Percentiles rank a stretch among this genome's conserved stretches.
Evolutionary conservation across 1,284 basidiomycete genomes (phyloP).

Genomic region (Golubevia pallescens): DNA sequence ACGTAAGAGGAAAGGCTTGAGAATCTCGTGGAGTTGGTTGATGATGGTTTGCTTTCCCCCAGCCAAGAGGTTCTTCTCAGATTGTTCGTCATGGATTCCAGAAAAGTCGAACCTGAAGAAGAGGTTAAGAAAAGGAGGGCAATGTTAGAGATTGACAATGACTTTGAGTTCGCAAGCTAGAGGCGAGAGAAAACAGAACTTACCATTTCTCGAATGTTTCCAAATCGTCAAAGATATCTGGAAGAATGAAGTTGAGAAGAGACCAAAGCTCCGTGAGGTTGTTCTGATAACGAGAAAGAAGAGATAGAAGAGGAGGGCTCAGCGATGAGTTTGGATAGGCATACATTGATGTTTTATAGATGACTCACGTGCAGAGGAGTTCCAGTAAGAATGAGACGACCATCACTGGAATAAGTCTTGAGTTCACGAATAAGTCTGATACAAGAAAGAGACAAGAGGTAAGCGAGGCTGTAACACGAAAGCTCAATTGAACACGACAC

Average conservation of each 20-base stretch:
- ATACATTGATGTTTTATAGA: too few relatives aligned
- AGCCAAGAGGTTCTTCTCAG: constrained; percentile 54
- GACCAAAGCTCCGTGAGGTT: constrained; percentile 94
- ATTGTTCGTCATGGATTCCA: constrained; percentile 12
- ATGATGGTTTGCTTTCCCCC: constrained; percentile 70
- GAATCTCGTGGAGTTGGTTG: constrained; percentile 53
- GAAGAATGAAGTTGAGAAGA: constrained; percentile 78
- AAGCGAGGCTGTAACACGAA: too few relatives aligned
- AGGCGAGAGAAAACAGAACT: too few relatives aligned
- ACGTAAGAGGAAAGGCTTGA: constrained; percentile 57
- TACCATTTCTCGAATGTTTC: constrained; percentile 87
- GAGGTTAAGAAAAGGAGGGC: constrained; percentile 12
- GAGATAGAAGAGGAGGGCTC: not conserved
- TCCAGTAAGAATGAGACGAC: constrained; percentile 89
- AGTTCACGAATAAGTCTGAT: constrained; percentile 80
- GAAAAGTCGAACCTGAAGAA: constrained; percentile 71
- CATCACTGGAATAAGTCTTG: constrained; percentile 82
- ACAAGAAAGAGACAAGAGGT: not conserved
- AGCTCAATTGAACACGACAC: too few relatives aligned
- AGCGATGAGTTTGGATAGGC: too few relatives aligned
- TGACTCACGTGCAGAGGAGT: constrained; percentile 76
- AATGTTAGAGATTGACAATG: constrained; percentile 34
- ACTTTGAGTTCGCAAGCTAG: too few relatives aligned
- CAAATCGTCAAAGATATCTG: constrained; percentile 81
- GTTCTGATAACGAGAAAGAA: constrained; percentile 70